phyloP scores from a whole-genome alignment of 2,329 filamentous ascomycete genomes.

The Coniochaeta prunicola region DNA sequence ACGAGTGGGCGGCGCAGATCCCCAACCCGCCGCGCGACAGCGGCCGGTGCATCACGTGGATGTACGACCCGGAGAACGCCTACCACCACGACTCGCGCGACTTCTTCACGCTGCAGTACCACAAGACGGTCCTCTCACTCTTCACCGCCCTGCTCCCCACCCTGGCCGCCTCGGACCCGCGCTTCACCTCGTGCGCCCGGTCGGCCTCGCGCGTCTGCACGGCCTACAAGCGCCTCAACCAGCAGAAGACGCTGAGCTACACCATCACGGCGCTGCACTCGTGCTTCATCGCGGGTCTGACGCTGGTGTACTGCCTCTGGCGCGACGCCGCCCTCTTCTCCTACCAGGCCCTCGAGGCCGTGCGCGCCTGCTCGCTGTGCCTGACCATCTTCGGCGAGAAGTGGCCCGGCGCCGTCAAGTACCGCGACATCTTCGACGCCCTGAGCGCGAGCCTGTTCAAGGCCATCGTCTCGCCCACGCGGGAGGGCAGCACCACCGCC shows the following conservation, averaged over 20 bases:
- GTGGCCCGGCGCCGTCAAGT: constrained; percentile 19
- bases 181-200: constrained; percentile 13
- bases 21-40: constrained; percentile 15
- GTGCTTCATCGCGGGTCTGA: constrained; percentile 21
- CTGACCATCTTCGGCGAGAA: constrained; percentile 22
- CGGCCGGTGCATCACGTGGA: constrained; percentile 15
- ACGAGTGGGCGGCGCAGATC: constrained; percentile 12
- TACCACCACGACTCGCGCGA: constrained; percentile 16
- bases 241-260: constrained; percentile 20
- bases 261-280: constrained; percentile 21
- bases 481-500: neutral
- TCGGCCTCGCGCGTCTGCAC: constrained; percentile 18
- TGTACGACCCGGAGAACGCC: constrained; percentile 19
- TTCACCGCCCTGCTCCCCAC: constrained; percentile 17
- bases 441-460: constrained; percentile 14
- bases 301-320: constrained; percentile 21
- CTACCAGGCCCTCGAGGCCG: constrained; percentile 17
- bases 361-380: constrained; percentile 17
- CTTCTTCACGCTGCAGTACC: constrained; percentile 19
- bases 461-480: constrained; percentile 9
- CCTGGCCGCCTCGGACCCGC: constrained; percentile 12
- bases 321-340: constrained; percentile 13
- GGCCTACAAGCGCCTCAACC: constrained; percentile 21
- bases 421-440: constrained; percentile 20
- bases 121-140: constrained; percentile 16